Conservation (phyloP, 148 eudicot species). For the Rhododendron vialii region DNA sequence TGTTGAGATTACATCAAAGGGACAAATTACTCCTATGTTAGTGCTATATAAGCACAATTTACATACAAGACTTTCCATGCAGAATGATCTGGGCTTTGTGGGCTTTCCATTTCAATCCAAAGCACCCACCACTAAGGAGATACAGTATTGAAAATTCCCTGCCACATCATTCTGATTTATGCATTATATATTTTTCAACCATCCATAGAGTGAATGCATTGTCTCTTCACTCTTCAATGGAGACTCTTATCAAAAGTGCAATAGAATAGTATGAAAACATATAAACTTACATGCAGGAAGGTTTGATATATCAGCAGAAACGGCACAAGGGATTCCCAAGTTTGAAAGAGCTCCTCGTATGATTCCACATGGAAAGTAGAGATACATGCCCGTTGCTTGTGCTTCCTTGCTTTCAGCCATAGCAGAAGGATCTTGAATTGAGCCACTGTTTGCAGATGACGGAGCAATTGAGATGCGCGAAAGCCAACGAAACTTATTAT, state of each 20-base stretch:
- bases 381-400: constrained; percentile 91
- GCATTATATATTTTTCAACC: background rate
- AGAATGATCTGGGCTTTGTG: background rate
- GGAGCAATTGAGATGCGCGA: constrained; percentile 66
- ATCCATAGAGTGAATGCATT: background rate
- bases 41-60: background rate
- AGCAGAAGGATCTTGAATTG: constrained; percentile 55
- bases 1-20: background rate
- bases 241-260: background rate
- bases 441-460: constrained; percentile 36
- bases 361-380: constrained; percentile 98
- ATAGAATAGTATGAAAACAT: background rate
- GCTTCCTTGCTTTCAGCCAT: constrained; percentile 71
- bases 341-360: constrained; percentile 96
- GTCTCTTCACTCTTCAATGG: background rate
- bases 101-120: background rate
- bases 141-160: background rate
- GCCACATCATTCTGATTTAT: background rate
- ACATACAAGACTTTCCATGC: background rate
- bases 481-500: constrained; percentile 87
- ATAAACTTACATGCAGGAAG: constrained; percentile 87
- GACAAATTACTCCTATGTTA: background rate
- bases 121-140: background rate
- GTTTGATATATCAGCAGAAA: constrained; percentile 97
- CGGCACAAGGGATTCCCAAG: constrained; percentile 97